Conservation (phyloP, 352 stramenopile species). For the Blastocystis hominis region DNA sequence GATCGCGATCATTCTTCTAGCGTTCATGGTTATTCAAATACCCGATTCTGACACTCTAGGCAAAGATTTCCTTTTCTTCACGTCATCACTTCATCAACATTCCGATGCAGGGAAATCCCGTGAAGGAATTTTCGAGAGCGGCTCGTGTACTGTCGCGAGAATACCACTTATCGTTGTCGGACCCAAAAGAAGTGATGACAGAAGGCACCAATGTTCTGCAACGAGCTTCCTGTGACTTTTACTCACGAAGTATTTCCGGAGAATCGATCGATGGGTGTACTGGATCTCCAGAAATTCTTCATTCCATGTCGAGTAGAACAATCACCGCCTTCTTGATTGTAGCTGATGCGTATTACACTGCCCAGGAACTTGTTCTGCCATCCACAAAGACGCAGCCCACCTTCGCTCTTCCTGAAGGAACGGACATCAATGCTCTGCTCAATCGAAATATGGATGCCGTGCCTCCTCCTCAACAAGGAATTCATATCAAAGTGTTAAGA, state of each 20-base stretch:
- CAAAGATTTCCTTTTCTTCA: not conserved
- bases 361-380: not conserved
- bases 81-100: constrained; percentile 56
- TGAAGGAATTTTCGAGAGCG: constrained; percentile 17
- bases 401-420: not conserved
- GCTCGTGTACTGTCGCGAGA: constrained; percentile 39
- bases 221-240: not conserved
- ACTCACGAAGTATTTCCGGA: not conserved
- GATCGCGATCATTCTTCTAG: not conserved
- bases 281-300: constrained; percentile 17
- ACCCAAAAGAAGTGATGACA: not conserved
- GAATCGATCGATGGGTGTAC: not conserved
- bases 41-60: not conserved
- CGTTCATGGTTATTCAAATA: not conserved
- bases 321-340: not conserved
- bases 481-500: not conserved
- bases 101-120: constrained; percentile 36
- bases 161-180: constrained; percentile 8
- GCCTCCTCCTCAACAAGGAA: not conserved
- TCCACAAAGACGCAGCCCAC: not conserved
- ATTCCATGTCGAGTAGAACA: not conserved
- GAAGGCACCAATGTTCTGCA: not conserved
- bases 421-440: not conserved
- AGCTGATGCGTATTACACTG: constrained; percentile 21
- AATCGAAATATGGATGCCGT: not conserved